These are phyloP conservation scores for Pestalotiopsis sp. DNA, from an alignment of 2,329 filamentous ascomycete species.

Conservation along the genomic window DNA sequence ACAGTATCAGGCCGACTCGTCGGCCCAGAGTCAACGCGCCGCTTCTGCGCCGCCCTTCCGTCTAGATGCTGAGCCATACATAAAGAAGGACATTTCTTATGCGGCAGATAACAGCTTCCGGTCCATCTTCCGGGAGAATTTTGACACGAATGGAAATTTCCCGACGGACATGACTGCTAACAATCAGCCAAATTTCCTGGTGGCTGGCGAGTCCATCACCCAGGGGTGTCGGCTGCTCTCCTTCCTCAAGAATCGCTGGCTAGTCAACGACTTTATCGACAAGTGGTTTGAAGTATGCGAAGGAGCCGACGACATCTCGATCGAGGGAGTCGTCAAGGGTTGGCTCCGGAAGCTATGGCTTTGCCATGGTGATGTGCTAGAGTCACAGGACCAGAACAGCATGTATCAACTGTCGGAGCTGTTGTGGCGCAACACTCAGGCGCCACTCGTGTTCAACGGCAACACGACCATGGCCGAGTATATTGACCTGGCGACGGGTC, in stretches of 20 bases:
- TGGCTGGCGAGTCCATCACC: constrained; percentile 26
- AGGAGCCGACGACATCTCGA: constrained; percentile 26
- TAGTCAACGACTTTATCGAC: constrained; percentile 31
- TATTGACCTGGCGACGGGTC: constrained; percentile 29
- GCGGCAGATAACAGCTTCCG: neutral
- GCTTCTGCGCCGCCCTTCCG: constrained; percentile 5
- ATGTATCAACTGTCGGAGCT: constrained; percentile 33
- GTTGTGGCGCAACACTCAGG: constrained; percentile 37
- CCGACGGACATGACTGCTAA: neutral
- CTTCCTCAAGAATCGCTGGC: constrained; percentile 31
- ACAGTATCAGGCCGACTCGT: neutral
- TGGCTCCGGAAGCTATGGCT: constrained; percentile 33
- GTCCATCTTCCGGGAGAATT: constrained; percentile 7
- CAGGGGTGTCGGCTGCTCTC: constrained; percentile 33
- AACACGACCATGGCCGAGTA: constrained; percentile 30
- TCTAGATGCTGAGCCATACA: neutral
- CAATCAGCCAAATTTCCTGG: neutral
- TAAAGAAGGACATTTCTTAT: neutral
- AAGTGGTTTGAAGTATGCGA: constrained; percentile 32
- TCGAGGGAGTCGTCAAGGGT: constrained; percentile 33
- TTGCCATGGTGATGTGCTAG: constrained; percentile 29
- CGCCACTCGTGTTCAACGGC: constrained; percentile 27
- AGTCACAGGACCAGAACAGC: constrained; percentile 33
- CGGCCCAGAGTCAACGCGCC: constrained; percentile 4
- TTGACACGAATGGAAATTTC: neutral